Percentiles rank a stretch among this genome's conserved stretches.
Evolutionary conservation across 2,329 filamentous ascomycete species (phyloP).

Genomic region (Colletotrichum spaethianum): DNA sequence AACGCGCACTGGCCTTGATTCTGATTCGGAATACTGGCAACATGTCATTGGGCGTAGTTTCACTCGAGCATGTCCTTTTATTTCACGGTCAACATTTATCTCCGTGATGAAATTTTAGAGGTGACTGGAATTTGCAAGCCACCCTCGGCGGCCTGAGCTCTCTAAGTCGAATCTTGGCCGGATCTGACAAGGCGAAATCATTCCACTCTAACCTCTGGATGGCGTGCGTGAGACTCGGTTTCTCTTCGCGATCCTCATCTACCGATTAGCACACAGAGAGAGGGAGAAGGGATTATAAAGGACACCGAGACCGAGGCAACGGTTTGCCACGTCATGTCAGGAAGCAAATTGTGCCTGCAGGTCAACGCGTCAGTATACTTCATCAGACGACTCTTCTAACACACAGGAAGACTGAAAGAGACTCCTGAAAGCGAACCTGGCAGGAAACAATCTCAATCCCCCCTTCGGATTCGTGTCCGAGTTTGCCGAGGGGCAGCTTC

Average conservation of each 20-base stretch:
- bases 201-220: no score
- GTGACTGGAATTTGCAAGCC: neutral
- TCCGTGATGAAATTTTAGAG: neutral
- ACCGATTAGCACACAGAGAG: neutral
- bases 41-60: no score
- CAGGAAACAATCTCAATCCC: neutral
- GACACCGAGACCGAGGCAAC: neutral
- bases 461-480: neutral
- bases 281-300: neutral
- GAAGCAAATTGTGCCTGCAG: neutral
- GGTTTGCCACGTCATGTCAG: neutral
- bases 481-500: neutral
- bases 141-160: neutral
- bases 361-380: neutral
- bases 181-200: no score
- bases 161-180: neutral
- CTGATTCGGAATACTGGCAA: no score
- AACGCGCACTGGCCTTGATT: no score
- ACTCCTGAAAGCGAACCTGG: neutral
- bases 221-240: neutral
- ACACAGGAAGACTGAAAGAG: no score
- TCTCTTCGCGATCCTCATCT: neutral
- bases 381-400: neutral
- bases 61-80: no score
- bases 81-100: neutral